phyloP scores from a whole-genome alignment of 2,329 filamentous ascomycete species.

The Sphaerostilbella broomeana region DNA sequence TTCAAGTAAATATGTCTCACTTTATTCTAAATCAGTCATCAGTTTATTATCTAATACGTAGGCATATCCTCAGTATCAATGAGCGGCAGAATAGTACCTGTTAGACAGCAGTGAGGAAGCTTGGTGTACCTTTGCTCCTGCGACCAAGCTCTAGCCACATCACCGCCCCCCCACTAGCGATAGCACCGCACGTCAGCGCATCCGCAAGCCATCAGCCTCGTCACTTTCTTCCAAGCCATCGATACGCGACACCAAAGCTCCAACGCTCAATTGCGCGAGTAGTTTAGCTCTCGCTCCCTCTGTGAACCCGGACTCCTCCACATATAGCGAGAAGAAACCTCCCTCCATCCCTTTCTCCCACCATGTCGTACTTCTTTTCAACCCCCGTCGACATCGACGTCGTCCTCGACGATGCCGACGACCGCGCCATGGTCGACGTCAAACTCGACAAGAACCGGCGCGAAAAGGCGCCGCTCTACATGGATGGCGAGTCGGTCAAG shows the following conservation, averaged over 20 bases:
- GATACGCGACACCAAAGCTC: constrained; percentile 10
- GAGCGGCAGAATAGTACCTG: too few species aligned
- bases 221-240: not conserved
- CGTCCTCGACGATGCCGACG: constrained; percentile 90
- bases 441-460: constrained; percentile 97
- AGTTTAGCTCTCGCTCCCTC: too few species aligned
- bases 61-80: too few species aligned
- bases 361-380: constrained; percentile 97
- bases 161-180: constrained; percentile 7
- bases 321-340: too few species aligned
- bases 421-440: constrained; percentile 91
- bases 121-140: constrained; percentile 1
- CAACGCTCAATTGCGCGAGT: constrained; percentile 4
- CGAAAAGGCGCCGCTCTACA: constrained; percentile 93
- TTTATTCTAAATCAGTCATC: too few species aligned
- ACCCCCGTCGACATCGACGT: constrained; percentile 98
- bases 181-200: constrained; percentile 30
- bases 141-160: constrained; percentile 2
- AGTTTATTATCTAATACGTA: too few species aligned
- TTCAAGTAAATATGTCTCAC: too few species aligned
- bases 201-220: constrained; percentile 6
- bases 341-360: constrained; percentile 16
- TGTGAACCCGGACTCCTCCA: too few species aligned
- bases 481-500: constrained; percentile 97
- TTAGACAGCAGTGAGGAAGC: too few species aligned